phyloP scores from a whole-genome alignment of 495 filamentous ascomycete genomes.

The Aspergillus egyptiacus region DNA sequence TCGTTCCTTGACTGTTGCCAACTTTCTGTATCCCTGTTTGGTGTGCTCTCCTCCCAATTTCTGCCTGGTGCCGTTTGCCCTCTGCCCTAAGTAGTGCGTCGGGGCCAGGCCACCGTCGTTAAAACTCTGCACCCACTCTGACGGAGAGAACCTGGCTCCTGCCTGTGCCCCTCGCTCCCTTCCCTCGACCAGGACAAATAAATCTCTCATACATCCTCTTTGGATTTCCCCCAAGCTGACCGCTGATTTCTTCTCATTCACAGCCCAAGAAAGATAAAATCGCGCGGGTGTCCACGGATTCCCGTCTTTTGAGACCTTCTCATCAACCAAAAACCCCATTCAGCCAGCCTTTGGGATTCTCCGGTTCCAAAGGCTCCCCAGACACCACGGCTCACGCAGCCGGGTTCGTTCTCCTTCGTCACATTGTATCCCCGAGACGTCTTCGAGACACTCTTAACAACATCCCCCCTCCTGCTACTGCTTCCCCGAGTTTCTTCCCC shows the following conservation, averaged over 20 bases:
- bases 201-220: conserved; percentile 18
- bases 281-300: conserved; percentile 1
- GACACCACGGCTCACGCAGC: conserved; percentile 67
- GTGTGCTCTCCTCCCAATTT: conserved; percentile 8
- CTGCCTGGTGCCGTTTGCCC: conserved; percentile 20
- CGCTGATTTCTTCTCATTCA: conserved; percentile 14
- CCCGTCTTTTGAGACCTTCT: conserved; percentile 10
- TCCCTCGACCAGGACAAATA: conserved; percentile 11
- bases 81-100: conserved; percentile 25
- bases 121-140: conserved; percentile 25
- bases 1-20: not conserved
- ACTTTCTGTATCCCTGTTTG: conserved; percentile 1
- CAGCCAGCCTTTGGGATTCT: conserved; percentile 54
- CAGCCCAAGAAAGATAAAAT: conserved; percentile 2
- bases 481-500: conserved; percentile 48
- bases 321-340: conserved; percentile 3
- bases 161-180: conserved; percentile 2
- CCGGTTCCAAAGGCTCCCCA: conserved; percentile 52
- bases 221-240: conserved; percentile 11
- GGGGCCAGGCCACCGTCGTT: conserved; percentile 9
- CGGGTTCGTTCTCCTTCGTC: conserved; percentile 60
- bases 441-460: conserved; percentile 60
- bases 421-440: conserved; percentile 66
- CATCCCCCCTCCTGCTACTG: conserved; percentile 61
- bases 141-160: conserved; percentile 4